Conservation (phyloP, 345 rosid species). For the Lumnitzera littorea region DNA sequence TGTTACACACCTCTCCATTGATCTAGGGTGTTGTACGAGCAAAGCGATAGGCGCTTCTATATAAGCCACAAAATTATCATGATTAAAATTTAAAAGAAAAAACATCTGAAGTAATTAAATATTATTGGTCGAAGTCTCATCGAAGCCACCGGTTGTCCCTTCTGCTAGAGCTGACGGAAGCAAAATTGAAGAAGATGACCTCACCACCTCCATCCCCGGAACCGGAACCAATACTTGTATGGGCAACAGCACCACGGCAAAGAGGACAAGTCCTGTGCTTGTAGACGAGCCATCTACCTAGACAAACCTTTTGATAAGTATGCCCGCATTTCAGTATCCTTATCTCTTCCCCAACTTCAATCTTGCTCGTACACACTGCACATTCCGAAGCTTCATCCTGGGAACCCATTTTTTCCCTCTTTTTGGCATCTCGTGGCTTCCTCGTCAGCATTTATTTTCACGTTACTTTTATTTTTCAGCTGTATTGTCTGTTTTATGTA, state of each 20-base stretch:
- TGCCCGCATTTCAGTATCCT: conserved; percentile 29
- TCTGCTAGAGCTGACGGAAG: conserved; percentile 4
- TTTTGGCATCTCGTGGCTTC: no score
- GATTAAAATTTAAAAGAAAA: no score
- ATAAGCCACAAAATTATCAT: no score
- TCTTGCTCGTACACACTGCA: conserved; percentile 18
- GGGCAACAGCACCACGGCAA: conserved; percentile 22
- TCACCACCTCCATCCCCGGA: conserved; percentile 3
- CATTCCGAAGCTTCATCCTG: no score
- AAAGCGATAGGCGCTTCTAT: no score
- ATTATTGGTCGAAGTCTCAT: neutral
- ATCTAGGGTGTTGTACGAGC: no score
- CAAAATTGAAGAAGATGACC: conserved; percentile 4
- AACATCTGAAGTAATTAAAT: no score
- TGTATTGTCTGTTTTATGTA: no score
- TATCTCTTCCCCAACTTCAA: conserved; percentile 23
- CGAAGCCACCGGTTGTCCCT: conserved; percentile 34
- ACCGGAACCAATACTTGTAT: neutral
- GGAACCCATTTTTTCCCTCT: no score
- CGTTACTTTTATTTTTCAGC: no score
- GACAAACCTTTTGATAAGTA: conserved; percentile 28
- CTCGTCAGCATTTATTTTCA: no score
- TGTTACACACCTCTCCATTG: no score
- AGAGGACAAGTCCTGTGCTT: conserved; percentile 28
- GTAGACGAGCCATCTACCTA: conserved; percentile 24